These are phyloP conservation scores for Microdochium trichocladiopsis DNA, from an alignment of 2,329 filamentous ascomycete genomes.

Conservation along the genomic window DNA sequence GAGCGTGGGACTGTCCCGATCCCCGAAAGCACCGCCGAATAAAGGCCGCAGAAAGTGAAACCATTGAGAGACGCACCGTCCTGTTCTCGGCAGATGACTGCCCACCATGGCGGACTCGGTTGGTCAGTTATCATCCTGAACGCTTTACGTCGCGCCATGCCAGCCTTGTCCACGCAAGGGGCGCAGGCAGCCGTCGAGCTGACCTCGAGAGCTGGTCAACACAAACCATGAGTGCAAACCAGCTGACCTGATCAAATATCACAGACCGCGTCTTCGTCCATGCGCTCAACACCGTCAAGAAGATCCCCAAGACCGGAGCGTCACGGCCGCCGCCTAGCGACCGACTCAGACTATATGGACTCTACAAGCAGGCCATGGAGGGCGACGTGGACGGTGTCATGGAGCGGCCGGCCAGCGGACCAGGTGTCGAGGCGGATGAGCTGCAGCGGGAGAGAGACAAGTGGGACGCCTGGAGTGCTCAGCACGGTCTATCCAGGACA, in stretches of 20 bases:
- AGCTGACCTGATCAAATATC: not conserved
- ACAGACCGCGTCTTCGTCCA: slow-evolving; percentile 97
- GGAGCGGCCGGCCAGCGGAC: slow-evolving; percentile 61
- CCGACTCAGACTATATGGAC: slow-evolving; percentile 86
- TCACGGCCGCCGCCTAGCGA: slow-evolving; percentile 79
- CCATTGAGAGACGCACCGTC: not conserved
- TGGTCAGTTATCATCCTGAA: slow-evolving; percentile 27
- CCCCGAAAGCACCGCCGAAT: too few relatives aligned
- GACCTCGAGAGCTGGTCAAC: not conserved
- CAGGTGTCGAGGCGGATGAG: slow-evolving; percentile 42
- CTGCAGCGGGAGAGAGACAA: slow-evolving; percentile 56
- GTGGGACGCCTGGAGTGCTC: slow-evolving; percentile 93
- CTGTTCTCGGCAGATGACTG: slow-evolving; percentile 10
- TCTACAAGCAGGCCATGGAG: slow-evolving; percentile 99
- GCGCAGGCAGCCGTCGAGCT: too few relatives aligned
- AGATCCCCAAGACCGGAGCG: slow-evolving; percentile 88
- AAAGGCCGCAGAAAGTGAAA: not conserved
- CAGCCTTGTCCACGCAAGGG: too few relatives aligned
- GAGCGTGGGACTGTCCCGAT: too few relatives aligned
- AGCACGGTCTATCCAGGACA: slow-evolving; percentile 75
- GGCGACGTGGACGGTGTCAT: slow-evolving; percentile 93
- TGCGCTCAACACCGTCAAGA: slow-evolving; percentile 97
- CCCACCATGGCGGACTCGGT: slow-evolving; percentile 44
- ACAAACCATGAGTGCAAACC: not conserved
- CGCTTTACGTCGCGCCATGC: slow-evolving; percentile 10